Evolutionary conservation across 2,329 filamentous ascomycete species (phyloP).

Genomic region (Xylariaceae sp.): DNA sequence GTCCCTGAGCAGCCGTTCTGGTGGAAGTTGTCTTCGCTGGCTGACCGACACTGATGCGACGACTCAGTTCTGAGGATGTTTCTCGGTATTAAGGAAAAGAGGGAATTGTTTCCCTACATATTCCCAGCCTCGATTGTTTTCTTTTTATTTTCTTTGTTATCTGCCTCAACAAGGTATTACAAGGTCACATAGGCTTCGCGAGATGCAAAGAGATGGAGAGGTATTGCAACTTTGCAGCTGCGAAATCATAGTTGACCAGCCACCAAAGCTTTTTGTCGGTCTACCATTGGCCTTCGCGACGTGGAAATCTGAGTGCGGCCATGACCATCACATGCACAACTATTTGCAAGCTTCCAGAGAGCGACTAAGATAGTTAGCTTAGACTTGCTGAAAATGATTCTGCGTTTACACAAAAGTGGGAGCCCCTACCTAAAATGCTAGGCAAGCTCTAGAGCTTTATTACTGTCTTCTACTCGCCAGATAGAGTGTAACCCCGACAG

Average conservation of each 20-base stretch:
- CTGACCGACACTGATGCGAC: no score
- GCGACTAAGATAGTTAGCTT: conserved; percentile 1
- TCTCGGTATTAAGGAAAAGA: neutral
- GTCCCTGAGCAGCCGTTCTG: neutral
- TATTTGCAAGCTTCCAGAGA: neutral
- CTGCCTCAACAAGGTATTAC: no score
- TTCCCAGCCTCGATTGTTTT: no score
- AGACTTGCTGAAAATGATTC: conserved; percentile 11
- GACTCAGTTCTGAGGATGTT: neutral
- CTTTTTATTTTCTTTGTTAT: no score
- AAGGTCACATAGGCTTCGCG: no score
- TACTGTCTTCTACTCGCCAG: no score
- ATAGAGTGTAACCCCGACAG: conserved; percentile 18
- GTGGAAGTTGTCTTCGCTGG: neutral
- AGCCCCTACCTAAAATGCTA: neutral
- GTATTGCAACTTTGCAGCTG: no score
- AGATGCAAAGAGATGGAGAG: no score
- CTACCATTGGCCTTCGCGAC: neutral
- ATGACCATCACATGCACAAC: neutral
- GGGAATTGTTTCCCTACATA: no score
- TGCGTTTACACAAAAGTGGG: conserved; percentile 4
- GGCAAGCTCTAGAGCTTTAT: conserved; percentile 12
- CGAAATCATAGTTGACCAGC: neutral
- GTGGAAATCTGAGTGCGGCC: neutral
- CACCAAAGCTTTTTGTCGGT: no score